Conservation (phyloP, 1,284 basidiomycete species). For the Cutaneotrichosporon cyanovorans region DNA sequence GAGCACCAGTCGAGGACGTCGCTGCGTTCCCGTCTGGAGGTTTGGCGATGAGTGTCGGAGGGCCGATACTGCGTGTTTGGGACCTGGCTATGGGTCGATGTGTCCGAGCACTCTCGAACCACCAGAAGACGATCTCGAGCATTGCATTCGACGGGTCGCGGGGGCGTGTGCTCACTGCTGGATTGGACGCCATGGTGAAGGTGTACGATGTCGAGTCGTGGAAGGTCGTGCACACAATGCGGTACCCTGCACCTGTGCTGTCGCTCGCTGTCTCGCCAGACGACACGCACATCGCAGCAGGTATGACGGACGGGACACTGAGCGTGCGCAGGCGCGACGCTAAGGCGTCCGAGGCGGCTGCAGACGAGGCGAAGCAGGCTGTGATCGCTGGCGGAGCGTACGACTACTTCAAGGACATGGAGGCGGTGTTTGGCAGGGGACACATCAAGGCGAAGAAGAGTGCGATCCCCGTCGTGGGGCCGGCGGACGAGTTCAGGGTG, state of each 20-base stretch:
- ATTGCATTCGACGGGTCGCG: conserved; percentile 67
- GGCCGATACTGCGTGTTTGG: conserved; percentile 91
- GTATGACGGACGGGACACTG: conserved; percentile 94
- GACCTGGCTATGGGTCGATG: conserved; percentile 88
- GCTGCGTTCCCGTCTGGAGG: conserved; percentile 89
- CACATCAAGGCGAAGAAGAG: conserved; percentile 53
- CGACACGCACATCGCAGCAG: conserved; percentile 90
- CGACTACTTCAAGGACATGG: conserved; percentile 62
- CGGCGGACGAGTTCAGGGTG: conserved; percentile 65
- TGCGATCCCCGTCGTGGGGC: conserved; percentile 44
- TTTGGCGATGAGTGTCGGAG: conserved; percentile 75
- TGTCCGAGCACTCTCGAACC: conserved; percentile 82
- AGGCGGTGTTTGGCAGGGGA: conserved; percentile 56
- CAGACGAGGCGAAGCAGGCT: conserved; percentile 47
- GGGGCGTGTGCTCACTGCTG: conserved; percentile 71
- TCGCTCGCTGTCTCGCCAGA: conserved; percentile 93
- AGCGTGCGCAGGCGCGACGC: conserved; percentile 75
- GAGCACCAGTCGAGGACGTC: conserved; percentile 80
- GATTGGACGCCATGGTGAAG: conserved; percentile 95
- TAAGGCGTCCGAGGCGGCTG: conserved; percentile 57
- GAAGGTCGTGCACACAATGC: conserved; percentile 97
- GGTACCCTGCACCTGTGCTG: conserved; percentile 87
- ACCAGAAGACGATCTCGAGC: conserved; percentile 94
- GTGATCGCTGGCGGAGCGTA: conserved; percentile 58
- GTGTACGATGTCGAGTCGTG: conserved; percentile 93